Evolutionary conservation across 2,329 filamentous ascomycete genomes (phyloP).

Genomic region (Botryotinia globosa): DNA sequence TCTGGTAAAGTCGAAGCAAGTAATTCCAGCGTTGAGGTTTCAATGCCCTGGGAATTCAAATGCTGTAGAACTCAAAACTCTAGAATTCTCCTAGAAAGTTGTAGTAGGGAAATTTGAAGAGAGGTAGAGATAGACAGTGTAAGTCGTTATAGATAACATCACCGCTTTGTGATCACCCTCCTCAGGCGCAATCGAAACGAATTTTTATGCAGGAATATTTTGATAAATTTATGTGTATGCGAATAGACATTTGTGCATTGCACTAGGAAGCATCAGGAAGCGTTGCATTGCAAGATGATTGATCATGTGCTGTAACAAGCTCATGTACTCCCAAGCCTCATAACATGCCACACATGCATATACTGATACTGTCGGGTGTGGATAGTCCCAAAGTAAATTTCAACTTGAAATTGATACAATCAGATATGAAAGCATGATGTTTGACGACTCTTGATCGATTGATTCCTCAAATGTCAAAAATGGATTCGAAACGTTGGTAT

Average conservation of each 20-base stretch:
- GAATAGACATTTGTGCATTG: neutral
- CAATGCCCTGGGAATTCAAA: neutral
- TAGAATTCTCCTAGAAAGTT: neutral
- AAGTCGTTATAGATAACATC: neutral
- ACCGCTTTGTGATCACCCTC: neutral
- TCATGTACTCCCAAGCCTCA: neutral
- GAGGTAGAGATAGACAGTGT: neutral
- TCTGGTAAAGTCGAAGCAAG: neutral
- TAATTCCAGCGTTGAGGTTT: neutral
- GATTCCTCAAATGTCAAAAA: too few species aligned
- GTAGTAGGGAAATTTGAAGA: neutral
- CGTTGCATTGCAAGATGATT: neutral
- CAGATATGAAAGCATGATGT: neutral
- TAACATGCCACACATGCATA: neutral
- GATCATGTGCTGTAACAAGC: neutral
- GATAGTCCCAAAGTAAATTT: neutral
- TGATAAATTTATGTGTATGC: neutral
- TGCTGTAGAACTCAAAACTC: neutral
- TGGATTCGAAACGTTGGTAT: neutral
- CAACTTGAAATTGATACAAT: neutral
- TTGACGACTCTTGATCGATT: neutral
- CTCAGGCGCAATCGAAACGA: neutral
- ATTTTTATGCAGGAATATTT: neutral
- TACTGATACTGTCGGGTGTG: neutral
- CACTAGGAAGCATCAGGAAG: neutral